These are phyloP conservation scores for Clathrus columnatus DNA, from an alignment of 768 basidiomycete genomes.

Conservation along the genomic window DNA sequence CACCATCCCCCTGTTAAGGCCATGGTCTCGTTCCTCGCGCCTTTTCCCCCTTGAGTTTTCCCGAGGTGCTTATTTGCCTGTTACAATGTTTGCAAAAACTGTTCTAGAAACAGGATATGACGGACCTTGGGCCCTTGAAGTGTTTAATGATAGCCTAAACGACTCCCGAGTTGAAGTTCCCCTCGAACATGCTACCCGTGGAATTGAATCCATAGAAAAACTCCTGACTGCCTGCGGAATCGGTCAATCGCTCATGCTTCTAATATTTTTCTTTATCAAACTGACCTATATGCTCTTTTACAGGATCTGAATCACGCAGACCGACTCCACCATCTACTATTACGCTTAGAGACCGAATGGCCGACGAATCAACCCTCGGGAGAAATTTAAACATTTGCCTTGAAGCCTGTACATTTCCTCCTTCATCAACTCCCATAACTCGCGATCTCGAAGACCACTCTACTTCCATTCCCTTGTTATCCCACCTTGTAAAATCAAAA, in stretches of 20 bases:
- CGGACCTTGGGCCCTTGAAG: slow-evolving; percentile 31
- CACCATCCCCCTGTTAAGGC: slow-evolving; percentile 23
- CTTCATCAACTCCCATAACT: no score
- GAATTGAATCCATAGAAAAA: slow-evolving; percentile 18
- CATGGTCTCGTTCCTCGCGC: slow-evolving; percentile 31
- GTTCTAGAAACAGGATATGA: slow-evolving; percentile 26
- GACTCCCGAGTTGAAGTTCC: slow-evolving; percentile 18
- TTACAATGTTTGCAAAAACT: slow-evolving; percentile 25
- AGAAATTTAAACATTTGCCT: no score
- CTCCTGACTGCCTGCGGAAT: slow-evolving; percentile 15
- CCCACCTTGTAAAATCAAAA: no score
- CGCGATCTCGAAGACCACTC: no score
- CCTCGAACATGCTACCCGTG: slow-evolving; percentile 20
- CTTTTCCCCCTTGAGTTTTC: slow-evolving; percentile 29
- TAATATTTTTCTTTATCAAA: no score
- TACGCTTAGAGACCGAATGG: no score
- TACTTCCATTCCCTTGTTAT: no score
- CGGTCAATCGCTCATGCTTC: not conserved
- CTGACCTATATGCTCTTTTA: no score
- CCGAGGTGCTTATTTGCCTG: slow-evolving; percentile 27
- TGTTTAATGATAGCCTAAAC: slow-evolving; percentile 28
- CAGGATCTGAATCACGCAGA: no score
- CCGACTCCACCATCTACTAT: no score
- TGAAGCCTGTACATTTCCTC: no score
- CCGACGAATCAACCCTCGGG: no score